A percentile compares a stretch with the other conserved stretches of the same genome.
Evolutionary conservation across 2,329 filamentous ascomycete genomes (phyloP).

Genomic region (Pseudocercospora ulei): DNA sequence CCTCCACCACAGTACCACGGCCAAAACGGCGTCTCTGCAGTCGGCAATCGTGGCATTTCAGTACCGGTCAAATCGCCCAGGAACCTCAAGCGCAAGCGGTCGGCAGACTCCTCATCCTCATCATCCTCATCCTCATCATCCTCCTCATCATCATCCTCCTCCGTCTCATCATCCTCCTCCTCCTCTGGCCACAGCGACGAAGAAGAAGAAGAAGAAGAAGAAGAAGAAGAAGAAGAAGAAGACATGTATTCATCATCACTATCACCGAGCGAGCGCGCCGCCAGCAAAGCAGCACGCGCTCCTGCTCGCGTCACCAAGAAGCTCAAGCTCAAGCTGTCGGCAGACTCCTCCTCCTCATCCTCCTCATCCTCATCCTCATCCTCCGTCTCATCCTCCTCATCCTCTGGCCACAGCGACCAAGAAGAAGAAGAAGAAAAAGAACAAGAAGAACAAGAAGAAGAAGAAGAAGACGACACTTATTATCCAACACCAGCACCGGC

Average conservation of each 20-base stretch:
- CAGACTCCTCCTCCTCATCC: too few relatives aligned
- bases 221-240: too few relatives aligned
- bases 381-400: too few relatives aligned
- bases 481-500: neutral
- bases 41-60: constrained; percentile 2
- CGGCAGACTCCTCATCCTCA: too few relatives aligned
- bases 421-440: too few relatives aligned
- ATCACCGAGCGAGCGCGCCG: constrained; percentile 1
- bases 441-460: too few relatives aligned
- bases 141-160: too few relatives aligned
- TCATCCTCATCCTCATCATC: too few relatives aligned
- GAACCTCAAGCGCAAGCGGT: constrained; percentile 3
- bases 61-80: constrained; percentile 13
- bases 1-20: constrained; percentile 8
- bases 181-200: constrained; percentile 4
- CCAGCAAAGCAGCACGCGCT: neutral
- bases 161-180: too few relatives aligned
- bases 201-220: too few relatives aligned
- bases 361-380: too few relatives aligned
- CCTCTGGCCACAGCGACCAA: too few relatives aligned
- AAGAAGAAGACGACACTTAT: neutral
- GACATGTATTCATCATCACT: neutral
- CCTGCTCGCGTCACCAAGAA: neutral
- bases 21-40: constrained; percentile 7
- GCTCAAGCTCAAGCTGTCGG: neutral